Conservation (phyloP, 495 filamentous ascomycete species). For the Penicillium taxi region DNA sequence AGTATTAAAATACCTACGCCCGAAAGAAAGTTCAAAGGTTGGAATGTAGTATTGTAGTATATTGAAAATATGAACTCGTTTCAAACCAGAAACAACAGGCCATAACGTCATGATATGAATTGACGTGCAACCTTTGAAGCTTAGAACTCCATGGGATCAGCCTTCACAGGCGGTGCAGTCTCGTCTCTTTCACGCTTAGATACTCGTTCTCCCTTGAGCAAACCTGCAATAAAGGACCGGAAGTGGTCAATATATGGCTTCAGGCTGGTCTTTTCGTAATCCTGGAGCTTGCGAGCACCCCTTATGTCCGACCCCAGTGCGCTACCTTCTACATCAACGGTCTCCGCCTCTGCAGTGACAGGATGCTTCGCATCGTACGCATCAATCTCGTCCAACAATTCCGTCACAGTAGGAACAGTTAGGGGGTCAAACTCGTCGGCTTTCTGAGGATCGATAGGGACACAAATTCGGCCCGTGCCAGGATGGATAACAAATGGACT, state of each 20-base stretch:
- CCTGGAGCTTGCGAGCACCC: conserved; percentile 49
- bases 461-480: conserved; percentile 86
- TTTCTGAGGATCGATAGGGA: conserved; percentile 70
- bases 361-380: conserved; percentile 50
- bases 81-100: neutral
- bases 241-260: conserved; percentile 91
- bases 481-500: conserved; percentile 94
- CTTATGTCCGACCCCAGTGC: conserved; percentile 26
- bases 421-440: conserved; percentile 80
- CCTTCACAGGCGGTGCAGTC: conserved; percentile 41
- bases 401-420: conserved; percentile 75
- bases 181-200: conserved; percentile 62
- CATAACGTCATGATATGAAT: conserved; percentile 6
- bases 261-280: conserved; percentile 95
- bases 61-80: too few relatives aligned
- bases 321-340: conserved; percentile 34
- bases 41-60: too few relatives aligned
- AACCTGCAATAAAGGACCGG: conserved; percentile 62
- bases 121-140: neutral
- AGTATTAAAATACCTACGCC: too few relatives aligned
- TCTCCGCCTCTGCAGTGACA: conserved; percentile 21
- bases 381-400: conserved; percentile 74
- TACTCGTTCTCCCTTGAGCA: conserved; percentile 75
- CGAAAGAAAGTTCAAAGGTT: too few relatives aligned
- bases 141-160: conserved; percentile 48